Base-by-base conservation (phyloP, 257 asterid species). In the Hygrophila difformis region DNA sequence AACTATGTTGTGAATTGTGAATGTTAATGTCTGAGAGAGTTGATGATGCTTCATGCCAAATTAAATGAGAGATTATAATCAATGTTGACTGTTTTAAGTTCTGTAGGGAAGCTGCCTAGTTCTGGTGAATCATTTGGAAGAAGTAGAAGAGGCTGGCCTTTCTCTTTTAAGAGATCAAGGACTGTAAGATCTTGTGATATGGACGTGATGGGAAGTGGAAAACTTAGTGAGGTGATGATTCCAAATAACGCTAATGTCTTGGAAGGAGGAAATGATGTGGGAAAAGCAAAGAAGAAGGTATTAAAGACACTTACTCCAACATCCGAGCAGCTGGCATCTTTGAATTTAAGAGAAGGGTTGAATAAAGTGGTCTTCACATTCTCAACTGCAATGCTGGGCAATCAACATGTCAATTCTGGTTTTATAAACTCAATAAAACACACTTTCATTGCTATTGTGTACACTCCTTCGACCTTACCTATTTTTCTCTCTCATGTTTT, bases 321-420 rank as follows among this genome's bases (percentile, higher is more conserved):
- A 24, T 72, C 96, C 51, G 83, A 86, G 52, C 89, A 91, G 54
- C 60, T 91, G 60, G 81, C 84, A 21, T 73, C 94, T 56, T 75
- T 91, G 65, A 68, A 82, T 60, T 63, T 91, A 51, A 79, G 82
- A 67, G 84, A 72, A 57, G 98, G 98, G 69, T 70, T 63, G 69
- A 91, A 91, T 67, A 42, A 57, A 12, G 68, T 91, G 17, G 42
- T 62, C 36, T 91, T 91, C 77, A 91, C 92, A 21, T 91, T 85
- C 80, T 76, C 91, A 47, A 91, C 98, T 1, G 51, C 92, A 44
- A 74, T 91, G 96, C 84, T 85, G 49, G 98, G 98, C 63, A 65
- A 74, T 59, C 98, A 91, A 52, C 94, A 86, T 93, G 98, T 85
- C 21, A 51, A n/a, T 11, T 60, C 51, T 45, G 39, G 16, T 28